Evolutionary conservation across 1,139 yeast genomes (phyloP), one percentile per base, ranked within the genome.

Genomic region (Sugiyamaella japonica): DNA sequence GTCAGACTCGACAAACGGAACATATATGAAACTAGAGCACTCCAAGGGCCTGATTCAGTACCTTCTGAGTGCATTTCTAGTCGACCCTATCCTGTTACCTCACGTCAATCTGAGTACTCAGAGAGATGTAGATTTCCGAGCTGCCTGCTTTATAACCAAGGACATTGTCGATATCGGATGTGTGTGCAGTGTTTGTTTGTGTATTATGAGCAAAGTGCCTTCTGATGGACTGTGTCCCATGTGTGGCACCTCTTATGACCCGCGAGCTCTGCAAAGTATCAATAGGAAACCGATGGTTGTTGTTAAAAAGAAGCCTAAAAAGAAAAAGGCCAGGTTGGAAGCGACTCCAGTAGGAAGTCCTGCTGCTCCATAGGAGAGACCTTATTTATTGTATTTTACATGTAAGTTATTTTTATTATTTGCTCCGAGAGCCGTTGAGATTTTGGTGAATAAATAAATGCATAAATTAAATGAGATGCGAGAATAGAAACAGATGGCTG

Each of bases 181-280:
- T 64, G 98, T 95, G 2, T 95, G 99, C 70, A 86, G 96, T 23
- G 97, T 95, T 28, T 95, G 99, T 69, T 75, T 95, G 25, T 91
- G 98, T 68, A 88, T 71, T 44, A 68, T 70, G 71, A 67, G 66
- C 50, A 57, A 74, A 73, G 67, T 78, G 69, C 87, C 82, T 50
- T 74, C 70, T 53, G 80, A 70, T 39, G 77, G 76, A 51, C 74
- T 71, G 54, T 85, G 90, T 64, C 88, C 89, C 1, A 84, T 90
- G 70, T 83, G 86, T 72, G 79, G 82, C 70, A 72, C 96, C 67
- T 66, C 79, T 60, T 77, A 84, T 71, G 80, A 82, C 61, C 73
- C 82, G 72, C 75, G 82, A 73, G 72, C 86, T 66, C 65, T 89
- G 71, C 75, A 79, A 59, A 76, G 75, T 48, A 64, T 84, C 59